Percentiles rank a stretch among this genome's conserved stretches.
Evolutionary conservation across 2,329 filamentous ascomycete genomes (phyloP).

Genomic region (Knufia fluminis): DNA sequence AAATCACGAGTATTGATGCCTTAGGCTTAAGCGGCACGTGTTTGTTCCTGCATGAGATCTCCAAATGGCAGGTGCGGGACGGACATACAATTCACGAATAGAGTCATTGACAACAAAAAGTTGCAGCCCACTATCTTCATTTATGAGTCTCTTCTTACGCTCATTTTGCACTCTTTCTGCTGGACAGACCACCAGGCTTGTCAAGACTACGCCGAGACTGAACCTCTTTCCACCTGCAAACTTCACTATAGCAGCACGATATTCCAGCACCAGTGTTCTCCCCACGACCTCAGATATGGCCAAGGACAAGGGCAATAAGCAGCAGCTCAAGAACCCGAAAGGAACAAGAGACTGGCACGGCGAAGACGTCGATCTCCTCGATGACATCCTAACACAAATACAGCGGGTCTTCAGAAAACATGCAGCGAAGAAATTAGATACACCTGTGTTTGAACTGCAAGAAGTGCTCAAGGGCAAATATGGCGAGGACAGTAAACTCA

Average conservation of each 20-base stretch:
- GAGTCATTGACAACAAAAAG: conserved; percentile 1
- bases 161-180: conserved; percentile 3
- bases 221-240: neutral
- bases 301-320: conserved; percentile 20
- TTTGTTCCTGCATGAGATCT: neutral
- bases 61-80: conserved; percentile 3
- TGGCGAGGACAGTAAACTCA: conserved; percentile 85
- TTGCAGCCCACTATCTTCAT: conserved; percentile 1
- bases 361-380: conserved; percentile 68
- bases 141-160: conserved; percentile 8
- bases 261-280: neutral
- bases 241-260: neutral
- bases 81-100: neutral
- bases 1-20: no score
- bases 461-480: conserved; percentile 85
- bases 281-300: conserved; percentile 9
- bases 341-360: conserved; percentile 82
- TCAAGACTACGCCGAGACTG: neutral
- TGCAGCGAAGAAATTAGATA: conserved; percentile 71
- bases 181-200: neutral
- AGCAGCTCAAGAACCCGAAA: conserved; percentile 71
- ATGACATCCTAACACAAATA: conserved; percentile 69
- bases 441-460: conserved; percentile 73
- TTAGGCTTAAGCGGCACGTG: neutral
- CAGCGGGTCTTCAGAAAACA: conserved; percentile 74